Evolutionary conservation across 1,284 basidiomycete species (phyloP), one percentile per base, ranked within the genome.

Genomic region (Veloporphyrellus conicus): DNA sequence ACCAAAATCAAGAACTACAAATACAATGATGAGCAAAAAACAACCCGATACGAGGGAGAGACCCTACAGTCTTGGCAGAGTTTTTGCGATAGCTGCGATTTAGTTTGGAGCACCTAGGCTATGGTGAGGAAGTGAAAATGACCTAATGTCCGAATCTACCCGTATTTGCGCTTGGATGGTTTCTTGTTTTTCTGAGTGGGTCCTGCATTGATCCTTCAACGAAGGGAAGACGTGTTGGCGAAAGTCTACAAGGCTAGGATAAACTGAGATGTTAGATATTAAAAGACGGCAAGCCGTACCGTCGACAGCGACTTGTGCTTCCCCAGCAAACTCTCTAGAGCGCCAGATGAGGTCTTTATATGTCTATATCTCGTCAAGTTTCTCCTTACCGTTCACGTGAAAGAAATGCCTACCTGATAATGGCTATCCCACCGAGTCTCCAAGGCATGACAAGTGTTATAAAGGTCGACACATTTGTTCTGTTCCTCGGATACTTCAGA

Each of bases 41-140:
- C 9, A 14, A 14, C 2, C 7, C 9, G 27, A 38, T 18, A 19
- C 34, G 4, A 20, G 32, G 1, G 5, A 14, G 29, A 9, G 23
- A n/a, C 5, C 57, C 6, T 43, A 58, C 56, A 58, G 32, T 50
- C 54, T 38, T 61, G 59, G 22, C 49, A 59, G 19, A 59, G 29
- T 1, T 46, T 14, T 45, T 58, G 49, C 2, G 56, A 58, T 23
- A 53, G 56, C 19, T 44, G 47, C 15, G 58, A 47, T 11, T 42
- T 58, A 1, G 47, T 32, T 4, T 57, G 43, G 14, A 61, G 41
- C 12, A 32, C 33, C 56, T 58, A 18, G 10, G 15, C 11, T 20
- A 20, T 31, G 45, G 34, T 59, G 15, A 56, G 44, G 5, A 16
- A 7, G 5, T 8, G 19, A 27, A 25, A 20, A 18, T 27, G 18